These are phyloP conservation scores for Xylariaceae sp. DNA, from an alignment of 2,329 filamentous ascomycete species.

Conservation along the genomic window DNA sequence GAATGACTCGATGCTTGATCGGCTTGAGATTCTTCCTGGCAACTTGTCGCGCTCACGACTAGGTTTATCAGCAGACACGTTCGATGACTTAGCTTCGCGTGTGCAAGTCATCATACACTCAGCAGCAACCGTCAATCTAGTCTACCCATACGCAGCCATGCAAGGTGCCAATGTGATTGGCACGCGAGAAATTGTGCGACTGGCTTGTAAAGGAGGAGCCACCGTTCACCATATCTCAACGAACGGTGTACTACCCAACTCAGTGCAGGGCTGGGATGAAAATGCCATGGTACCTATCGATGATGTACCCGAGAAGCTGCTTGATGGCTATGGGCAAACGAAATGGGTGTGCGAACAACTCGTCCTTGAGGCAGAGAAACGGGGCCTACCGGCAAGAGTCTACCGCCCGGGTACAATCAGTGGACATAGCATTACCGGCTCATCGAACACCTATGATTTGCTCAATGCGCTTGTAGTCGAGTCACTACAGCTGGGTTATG, in stretches of 20 bases:
- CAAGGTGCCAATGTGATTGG: slow-evolving; percentile 74
- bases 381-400: slow-evolving; percentile 68
- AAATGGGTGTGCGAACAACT: slow-evolving; percentile 81
- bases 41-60: slow-evolving; percentile 68
- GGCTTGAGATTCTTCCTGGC: slow-evolving; percentile 71
- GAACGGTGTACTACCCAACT: slow-evolving; percentile 74
- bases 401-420: slow-evolving; percentile 75
- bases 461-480: slow-evolving; percentile 75
- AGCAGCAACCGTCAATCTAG: slow-evolving; percentile 74
- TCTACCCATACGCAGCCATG: slow-evolving; percentile 77
- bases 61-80: slow-evolving; percentile 63
- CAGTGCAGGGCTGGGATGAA: slow-evolving; percentile 68
- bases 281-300: slow-evolving; percentile 64
- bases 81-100: slow-evolving; percentile 61
- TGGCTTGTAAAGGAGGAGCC: slow-evolving; percentile 64
- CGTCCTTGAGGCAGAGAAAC: slow-evolving; percentile 64
- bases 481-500: slow-evolving; percentile 68
- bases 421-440: slow-evolving; percentile 71
- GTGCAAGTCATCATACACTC: slow-evolving; percentile 75
- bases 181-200: slow-evolving; percentile 70
- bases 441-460: slow-evolving; percentile 76
- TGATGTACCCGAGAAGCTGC: slow-evolving; percentile 65
- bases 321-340: slow-evolving; percentile 74
- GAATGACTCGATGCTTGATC: slow-evolving; percentile 74
- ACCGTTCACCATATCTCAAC: slow-evolving; percentile 79